phyloP scores from a whole-genome alignment of 2,329 filamentous ascomycete genomes.

The Graphilbum ipis-grandicollis region DNA sequence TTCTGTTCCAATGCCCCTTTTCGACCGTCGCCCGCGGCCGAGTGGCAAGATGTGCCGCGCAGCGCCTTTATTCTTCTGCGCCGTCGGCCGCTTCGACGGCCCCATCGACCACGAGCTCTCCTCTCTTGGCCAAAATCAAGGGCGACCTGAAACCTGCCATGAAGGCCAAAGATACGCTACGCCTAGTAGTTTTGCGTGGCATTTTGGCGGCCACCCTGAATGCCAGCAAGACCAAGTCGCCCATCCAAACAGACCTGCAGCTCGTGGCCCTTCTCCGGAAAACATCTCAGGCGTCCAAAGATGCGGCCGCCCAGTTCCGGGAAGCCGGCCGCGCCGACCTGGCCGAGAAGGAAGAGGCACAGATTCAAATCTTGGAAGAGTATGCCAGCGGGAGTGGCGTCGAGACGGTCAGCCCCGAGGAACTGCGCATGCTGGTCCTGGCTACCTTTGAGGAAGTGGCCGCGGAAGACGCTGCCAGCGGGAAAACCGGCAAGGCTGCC shows the following conservation, averaged over 20 bases:
- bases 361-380: conserved; percentile 46
- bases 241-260: conserved; percentile 54
- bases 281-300: conserved; percentile 36
- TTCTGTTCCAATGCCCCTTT: too few relatives aligned
- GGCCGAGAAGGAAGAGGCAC: conserved; percentile 49
- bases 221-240: conserved; percentile 52
- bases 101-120: conserved; percentile 16
- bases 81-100: neutral
- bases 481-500: conserved; percentile 14
- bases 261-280: conserved; percentile 51
- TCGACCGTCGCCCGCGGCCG: too few relatives aligned
- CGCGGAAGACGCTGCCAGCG: neutral
- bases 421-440: conserved; percentile 37
- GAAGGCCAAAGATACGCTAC: conserved; percentile 44
- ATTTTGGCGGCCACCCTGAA: conserved; percentile 57
- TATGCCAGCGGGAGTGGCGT: conserved; percentile 45
- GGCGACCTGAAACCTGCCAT: conserved; percentile 48
- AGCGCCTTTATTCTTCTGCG: neutral
- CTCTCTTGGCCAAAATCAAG: conserved; percentile 35
- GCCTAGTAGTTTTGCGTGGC: conserved; percentile 50
- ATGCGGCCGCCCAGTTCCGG: conserved; percentile 46
- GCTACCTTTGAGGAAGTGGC: conserved; percentile 8
- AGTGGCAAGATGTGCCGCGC: neutral
- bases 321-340: conserved; percentile 49
- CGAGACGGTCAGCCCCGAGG: conserved; percentile 36